phyloP scores from a whole-genome alignment of 768 basidiomycete species.

The Russula virescens region DNA sequence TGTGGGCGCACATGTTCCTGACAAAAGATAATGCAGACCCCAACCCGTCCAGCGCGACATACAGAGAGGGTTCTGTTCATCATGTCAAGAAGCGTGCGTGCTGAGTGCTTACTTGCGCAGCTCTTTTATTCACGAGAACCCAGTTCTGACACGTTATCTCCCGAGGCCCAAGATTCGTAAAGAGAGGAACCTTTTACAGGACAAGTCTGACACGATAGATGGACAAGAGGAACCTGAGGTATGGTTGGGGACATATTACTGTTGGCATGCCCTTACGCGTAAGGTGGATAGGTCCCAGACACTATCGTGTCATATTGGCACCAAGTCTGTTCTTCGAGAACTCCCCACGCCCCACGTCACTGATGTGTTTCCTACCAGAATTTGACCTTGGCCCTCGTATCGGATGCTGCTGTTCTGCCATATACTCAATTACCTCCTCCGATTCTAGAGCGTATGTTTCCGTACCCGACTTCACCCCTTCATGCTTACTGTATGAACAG shows the following conservation, averaged over 20 bases:
- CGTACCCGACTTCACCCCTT: background rate
- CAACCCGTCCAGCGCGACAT: slow-evolving; percentile 51
- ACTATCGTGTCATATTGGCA: slow-evolving; percentile 80
- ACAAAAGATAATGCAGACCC: slow-evolving; percentile 60
- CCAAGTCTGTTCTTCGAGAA: slow-evolving; percentile 39
- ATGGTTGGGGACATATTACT: slow-evolving; percentile 10
- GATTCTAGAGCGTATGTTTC: slow-evolving; percentile 52
- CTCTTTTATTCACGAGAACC: background rate
- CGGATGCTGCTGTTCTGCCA: slow-evolving; percentile 55
- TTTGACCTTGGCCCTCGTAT: slow-evolving; percentile 79
- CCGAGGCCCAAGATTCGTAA: slow-evolving; percentile 68
- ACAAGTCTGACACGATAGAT: slow-evolving; percentile 35
- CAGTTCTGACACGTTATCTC: slow-evolving; percentile 84
- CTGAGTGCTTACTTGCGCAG: slow-evolving; percentile 9
- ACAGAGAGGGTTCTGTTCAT: slow-evolving; percentile 53
- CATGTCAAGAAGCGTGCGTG: slow-evolving; percentile 69
- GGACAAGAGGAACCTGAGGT: slow-evolving; percentile 50
- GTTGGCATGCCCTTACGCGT: slow-evolving; percentile 5
- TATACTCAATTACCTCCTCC: slow-evolving; percentile 53
- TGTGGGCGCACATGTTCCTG: slow-evolving; percentile 82
- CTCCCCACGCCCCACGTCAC: background rate
- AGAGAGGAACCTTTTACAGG: slow-evolving; percentile 69
- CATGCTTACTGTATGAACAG: slow-evolving; percentile 34
- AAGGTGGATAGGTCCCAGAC: slow-evolving; percentile 9
- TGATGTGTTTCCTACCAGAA: slow-evolving; percentile 46